Conservation (phyloP, 176 grass and related monocot species). For the Elaeis guineensis region DNA sequence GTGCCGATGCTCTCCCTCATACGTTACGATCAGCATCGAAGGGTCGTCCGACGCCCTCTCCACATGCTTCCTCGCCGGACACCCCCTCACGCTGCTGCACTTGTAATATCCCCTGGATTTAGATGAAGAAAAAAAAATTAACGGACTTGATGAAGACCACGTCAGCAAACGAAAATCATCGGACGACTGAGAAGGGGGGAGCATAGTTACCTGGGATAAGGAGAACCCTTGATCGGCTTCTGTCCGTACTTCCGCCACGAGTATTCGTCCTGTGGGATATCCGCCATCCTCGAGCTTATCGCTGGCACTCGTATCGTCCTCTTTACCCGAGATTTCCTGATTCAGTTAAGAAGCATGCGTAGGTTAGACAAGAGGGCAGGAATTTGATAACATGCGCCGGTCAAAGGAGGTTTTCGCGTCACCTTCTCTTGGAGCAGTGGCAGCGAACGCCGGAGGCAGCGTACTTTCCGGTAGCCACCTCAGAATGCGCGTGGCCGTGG, state of each 20-base stretch:
- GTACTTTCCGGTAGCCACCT: not conserved
- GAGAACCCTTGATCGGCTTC: constrained; percentile 8
- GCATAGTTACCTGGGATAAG: not conserved
- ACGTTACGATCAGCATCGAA: constrained; percentile 5
- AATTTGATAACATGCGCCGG: too few relatives aligned
- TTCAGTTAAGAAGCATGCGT: too few relatives aligned
- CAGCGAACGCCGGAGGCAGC: not conserved
- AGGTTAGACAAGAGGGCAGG: too few relatives aligned
- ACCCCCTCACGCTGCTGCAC: not conserved
- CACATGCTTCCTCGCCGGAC: constrained; percentile 9
- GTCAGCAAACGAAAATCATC: not conserved
- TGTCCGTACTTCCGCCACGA: constrained; percentile 11
- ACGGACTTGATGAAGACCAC: not conserved
- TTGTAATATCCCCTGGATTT: constrained; percentile 3
- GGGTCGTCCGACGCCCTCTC: constrained; percentile 5
- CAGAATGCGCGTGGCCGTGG: not conserved
- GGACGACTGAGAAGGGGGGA: not conserved
- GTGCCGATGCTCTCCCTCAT: constrained; percentile 1
- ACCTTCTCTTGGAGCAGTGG: constrained; percentile 6
- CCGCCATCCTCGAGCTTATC: constrained; percentile 1
- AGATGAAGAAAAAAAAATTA: not conserved
- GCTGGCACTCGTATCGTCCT: constrained; percentile 2
- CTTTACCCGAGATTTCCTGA: constrained; percentile 3
- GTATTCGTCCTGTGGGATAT: constrained; percentile 2
- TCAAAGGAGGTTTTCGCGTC: too few relatives aligned